phyloP scores from a whole-genome alignment of 2,329 filamentous ascomycete species.

The Neofusicoccum sp. region DNA sequence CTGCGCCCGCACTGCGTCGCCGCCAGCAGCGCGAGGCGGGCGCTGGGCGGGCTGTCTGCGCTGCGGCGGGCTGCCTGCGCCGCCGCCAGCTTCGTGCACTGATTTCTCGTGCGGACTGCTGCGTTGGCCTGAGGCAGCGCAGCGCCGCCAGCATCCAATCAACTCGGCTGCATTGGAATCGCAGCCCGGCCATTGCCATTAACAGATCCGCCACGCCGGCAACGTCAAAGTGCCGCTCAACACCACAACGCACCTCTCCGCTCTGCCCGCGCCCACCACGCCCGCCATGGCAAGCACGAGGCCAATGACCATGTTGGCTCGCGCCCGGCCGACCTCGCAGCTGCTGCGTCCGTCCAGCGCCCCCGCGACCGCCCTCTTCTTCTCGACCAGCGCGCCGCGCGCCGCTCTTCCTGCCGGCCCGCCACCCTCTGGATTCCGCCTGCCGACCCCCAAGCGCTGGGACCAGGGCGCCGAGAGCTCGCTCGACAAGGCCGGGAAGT shows the following conservation, averaged over 20 bases:
- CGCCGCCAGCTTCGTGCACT: not conserved
- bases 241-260: constrained; percentile 12
- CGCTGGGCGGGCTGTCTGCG: not conserved
- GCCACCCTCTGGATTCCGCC: constrained; percentile 77
- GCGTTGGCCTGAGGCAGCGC: not conserved
- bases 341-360: constrained; percentile 40
- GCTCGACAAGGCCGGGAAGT: constrained; percentile 82
- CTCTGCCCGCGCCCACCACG: constrained; percentile 19
- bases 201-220: constrained; percentile 12
- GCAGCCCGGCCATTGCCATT: not conserved
- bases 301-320: constrained; percentile 48
- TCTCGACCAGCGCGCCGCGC: constrained; percentile 62
- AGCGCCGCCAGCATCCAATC: not conserved
- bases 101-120: not conserved
- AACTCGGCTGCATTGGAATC: not conserved
- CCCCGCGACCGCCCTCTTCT: constrained; percentile 54
- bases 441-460: constrained; percentile 72
- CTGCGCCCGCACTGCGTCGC: not conserved
- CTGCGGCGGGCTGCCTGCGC: not conserved
- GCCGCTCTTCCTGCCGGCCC: constrained; percentile 69
- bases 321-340: constrained; percentile 27
- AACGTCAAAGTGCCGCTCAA: constrained; percentile 12
- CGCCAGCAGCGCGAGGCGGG: not conserved
- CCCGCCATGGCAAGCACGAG: constrained; percentile 48
- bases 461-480: constrained; percentile 74